Evolutionary conservation across 352 stramenopile species (phyloP).

Genomic region (Pythium chondricola): DNA sequence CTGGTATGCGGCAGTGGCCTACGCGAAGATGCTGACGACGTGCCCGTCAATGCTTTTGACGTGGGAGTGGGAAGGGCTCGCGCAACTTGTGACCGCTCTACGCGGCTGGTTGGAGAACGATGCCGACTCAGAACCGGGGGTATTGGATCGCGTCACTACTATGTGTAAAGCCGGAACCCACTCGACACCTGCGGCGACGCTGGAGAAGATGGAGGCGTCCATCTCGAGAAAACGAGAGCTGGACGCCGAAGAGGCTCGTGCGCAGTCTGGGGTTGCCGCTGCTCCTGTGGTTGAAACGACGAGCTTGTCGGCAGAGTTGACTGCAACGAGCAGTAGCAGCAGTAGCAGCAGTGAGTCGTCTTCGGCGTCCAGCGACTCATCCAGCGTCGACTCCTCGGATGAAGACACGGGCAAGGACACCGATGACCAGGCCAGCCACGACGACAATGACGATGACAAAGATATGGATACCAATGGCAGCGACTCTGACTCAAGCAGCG

Average conservation of each 20-base stretch:
- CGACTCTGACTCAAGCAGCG: conserved; percentile 18
- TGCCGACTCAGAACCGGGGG: not conserved
- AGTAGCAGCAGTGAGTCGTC: conserved; percentile 16
- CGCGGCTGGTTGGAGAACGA: conserved; percentile 15
- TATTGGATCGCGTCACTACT: not conserved
- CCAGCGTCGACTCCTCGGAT: conserved; percentile 4
- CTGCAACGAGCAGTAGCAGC: conserved; percentile 14
- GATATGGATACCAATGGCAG: conserved; percentile 18
- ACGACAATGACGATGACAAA: conserved; percentile 11
- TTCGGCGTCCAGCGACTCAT: conserved; percentile 18
- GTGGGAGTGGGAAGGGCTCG: conserved; percentile 20
- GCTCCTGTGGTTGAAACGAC: not conserved
- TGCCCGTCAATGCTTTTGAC: conserved; percentile 15
- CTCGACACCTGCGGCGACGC: conserved; percentile 1
- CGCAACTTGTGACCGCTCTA: conserved; percentile 15
- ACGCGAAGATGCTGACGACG: conserved; percentile 18
- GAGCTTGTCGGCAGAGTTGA: too few relatives aligned
- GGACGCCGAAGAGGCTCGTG: not conserved
- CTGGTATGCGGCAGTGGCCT: conserved; percentile 32
- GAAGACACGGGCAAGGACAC: conserved; percentile 14
- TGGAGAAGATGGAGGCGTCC: conserved; percentile 9
- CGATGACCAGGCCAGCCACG: conserved; percentile 3
- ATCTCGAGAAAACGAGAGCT: not conserved
- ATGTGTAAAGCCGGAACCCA: conserved; percentile 10
- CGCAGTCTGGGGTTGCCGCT: not conserved